These are phyloP conservation scores for Porcisia deanei DNA, from an alignment of 208 protist species.

Conservation along the genomic window DNA sequence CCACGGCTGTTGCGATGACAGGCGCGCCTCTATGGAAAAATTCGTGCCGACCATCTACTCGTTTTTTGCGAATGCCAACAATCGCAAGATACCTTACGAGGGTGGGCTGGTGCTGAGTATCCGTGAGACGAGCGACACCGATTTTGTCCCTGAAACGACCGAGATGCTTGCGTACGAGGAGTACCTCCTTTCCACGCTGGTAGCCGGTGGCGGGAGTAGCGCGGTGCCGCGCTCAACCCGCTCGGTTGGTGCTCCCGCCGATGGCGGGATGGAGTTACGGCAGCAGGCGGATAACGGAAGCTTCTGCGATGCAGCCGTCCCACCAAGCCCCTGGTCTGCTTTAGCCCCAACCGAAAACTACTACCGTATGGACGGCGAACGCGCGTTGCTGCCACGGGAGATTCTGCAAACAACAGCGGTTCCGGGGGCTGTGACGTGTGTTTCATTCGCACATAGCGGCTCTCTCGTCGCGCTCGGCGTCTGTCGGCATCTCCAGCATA, in stretches of 20 bases:
- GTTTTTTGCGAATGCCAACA: slow-evolving; percentile 44
- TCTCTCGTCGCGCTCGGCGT: slow-evolving; percentile 62
- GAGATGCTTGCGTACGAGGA: slow-evolving; percentile 65
- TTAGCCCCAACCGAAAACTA: slow-evolving; percentile 19
- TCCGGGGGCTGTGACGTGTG: slow-evolving; percentile 56
- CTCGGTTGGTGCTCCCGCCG: background rate
- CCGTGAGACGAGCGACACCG: slow-evolving; percentile 14
- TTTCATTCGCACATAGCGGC: slow-evolving; percentile 51
- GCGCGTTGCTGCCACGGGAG: slow-evolving; percentile 52
- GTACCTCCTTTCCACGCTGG: slow-evolving; percentile 57
- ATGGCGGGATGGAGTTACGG: background rate
- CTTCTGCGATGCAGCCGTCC: background rate
- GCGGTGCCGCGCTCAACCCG: slow-evolving; percentile 28
- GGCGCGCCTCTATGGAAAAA: background rate
- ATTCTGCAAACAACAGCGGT: slow-evolving; percentile 54
- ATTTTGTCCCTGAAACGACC: slow-evolving; percentile 34
- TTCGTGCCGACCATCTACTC: slow-evolving; percentile 44
- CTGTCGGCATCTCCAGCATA: slow-evolving; percentile 52
- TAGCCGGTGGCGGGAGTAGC: slow-evolving; percentile 33
- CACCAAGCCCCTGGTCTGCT: slow-evolving; percentile 22
- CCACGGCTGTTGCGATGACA: background rate
- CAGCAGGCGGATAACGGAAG: background rate
- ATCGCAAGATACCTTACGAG: slow-evolving; percentile 66
- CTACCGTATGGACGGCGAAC: slow-evolving; percentile 60
- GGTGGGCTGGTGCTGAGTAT: slow-evolving; percentile 38